These are phyloP conservation scores for Sicyos edulis DNA, from an alignment of 306 rosid species.

Conservation along the genomic window DNA sequence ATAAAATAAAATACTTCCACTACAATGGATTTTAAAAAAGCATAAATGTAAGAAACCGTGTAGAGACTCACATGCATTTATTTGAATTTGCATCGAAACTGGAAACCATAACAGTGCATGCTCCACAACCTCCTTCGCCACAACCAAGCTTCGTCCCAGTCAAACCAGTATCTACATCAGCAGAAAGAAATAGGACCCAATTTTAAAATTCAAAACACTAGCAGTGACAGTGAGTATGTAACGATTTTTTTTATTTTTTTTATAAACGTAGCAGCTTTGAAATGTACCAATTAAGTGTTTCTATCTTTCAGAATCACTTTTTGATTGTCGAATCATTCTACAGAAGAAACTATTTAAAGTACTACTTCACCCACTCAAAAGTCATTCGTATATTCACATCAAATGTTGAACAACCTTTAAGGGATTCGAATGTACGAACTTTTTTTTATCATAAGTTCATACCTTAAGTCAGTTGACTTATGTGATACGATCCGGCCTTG, in stretches of 20 bases:
- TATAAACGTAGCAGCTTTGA: not conserved
- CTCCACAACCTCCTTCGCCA: slow-evolving; percentile 99
- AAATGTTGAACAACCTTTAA: not conserved
- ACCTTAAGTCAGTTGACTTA: no score
- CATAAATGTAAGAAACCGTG: slow-evolving; percentile 15
- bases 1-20: no score
- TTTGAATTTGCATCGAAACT: slow-evolving; percentile 41
- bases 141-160: slow-evolving; percentile 97
- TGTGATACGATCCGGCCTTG: no score
- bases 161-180: slow-evolving; percentile 47
- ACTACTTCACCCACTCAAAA: not conserved
- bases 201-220: not conserved
- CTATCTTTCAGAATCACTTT: not conserved
- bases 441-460: no score
- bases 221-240: not conserved
- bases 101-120: slow-evolving; percentile 97
- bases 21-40: not conserved
- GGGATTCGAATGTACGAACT: no score
- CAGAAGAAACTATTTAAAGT: no score
- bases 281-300: not conserved
- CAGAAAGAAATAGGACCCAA: slow-evolving; percentile 4
- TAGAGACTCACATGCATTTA: slow-evolving; percentile 66
- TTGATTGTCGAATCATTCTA: not conserved
- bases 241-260: not conserved
- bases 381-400: not conserved